Evolutionary conservation across 345 rosid species (phyloP).

Genomic region (Leavenworthia alabamica): DNA sequence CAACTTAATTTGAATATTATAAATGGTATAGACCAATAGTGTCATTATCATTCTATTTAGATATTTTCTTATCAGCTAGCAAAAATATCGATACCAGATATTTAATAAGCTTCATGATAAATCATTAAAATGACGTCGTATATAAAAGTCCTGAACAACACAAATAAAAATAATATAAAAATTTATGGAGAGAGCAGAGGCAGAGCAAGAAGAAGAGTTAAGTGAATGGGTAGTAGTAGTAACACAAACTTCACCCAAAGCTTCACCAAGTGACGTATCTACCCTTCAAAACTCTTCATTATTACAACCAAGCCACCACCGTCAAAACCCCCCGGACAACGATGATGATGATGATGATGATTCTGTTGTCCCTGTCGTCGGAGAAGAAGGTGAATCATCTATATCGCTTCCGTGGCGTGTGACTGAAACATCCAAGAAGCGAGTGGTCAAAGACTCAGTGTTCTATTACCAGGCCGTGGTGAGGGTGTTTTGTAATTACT

Average conservation of each 20-base stretch:
- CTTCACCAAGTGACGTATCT: neutral
- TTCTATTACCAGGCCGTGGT: neutral
- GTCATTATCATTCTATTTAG: slow-evolving; percentile 19
- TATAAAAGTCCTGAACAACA: slow-evolving; percentile 3
- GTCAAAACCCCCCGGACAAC: neutral
- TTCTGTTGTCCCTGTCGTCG: neutral
- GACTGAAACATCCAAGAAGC: slow-evolving; percentile 8
- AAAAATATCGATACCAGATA: slow-evolving; percentile 11
- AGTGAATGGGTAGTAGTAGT: slow-evolving; percentile 31
- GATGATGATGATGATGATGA: slow-evolving; percentile 1
- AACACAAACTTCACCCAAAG: slow-evolving; percentile 17
- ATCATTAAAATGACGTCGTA: slow-evolving; percentile 8
- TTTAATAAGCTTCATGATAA: neutral
- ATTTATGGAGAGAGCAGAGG: slow-evolving; percentile 14
- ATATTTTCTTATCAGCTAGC: slow-evolving; percentile 1
- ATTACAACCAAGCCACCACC: slow-evolving; percentile 12
- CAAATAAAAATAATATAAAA: neutral
- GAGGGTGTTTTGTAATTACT: neutral
- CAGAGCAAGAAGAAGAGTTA: slow-evolving; percentile 26
- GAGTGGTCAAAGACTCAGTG: neutral
- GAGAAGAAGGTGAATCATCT: slow-evolving; percentile 19
- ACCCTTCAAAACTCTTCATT: slow-evolving; percentile 13
- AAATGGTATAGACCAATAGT: slow-evolving; percentile 4
- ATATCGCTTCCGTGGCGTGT: slow-evolving; percentile 15
- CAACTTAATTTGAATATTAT: too few relatives aligned